A percentile compares a stretch with the other conserved stretches of the same genome.
Evolutionary conservation across 2,329 filamentous ascomycete species (phyloP).

Genomic region (Geoglossum cookeanum): DNA sequence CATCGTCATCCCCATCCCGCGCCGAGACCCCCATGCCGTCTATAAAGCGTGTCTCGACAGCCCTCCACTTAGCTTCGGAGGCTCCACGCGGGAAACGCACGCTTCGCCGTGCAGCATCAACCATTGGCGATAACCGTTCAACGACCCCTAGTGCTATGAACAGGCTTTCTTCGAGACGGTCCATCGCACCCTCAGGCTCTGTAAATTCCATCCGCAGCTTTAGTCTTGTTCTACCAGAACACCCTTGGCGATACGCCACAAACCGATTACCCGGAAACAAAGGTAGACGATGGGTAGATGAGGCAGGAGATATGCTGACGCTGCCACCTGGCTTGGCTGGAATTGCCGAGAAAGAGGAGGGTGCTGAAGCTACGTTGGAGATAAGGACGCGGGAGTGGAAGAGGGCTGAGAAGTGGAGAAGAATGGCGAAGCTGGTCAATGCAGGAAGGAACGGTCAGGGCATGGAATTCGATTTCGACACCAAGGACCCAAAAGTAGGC

Average conservation of each 20-base stretch:
- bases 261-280: conserved; percentile 34
- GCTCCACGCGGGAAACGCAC: conserved; percentile 34
- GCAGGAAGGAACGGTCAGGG: conserved; percentile 28
- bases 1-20: conserved; percentile 15
- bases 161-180: conserved; percentile 23
- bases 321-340: conserved; percentile 32
- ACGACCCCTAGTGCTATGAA: conserved; percentile 20
- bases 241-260: conserved; percentile 28
- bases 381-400: conserved; percentile 39
- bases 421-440: conserved; percentile 36
- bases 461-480: conserved; percentile 62
- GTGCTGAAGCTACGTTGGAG: conserved; percentile 26
- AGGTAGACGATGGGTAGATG: conserved; percentile 34
- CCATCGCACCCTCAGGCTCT: conserved; percentile 21
- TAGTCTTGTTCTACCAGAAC: conserved; percentile 9
- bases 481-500: conserved; percentile 35
- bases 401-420: conserved; percentile 47
- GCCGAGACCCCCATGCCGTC: conserved; percentile 21
- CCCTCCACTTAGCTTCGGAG: conserved; percentile 35
- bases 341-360: conserved; percentile 26
- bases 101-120: conserved; percentile 30
- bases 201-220: neutral
- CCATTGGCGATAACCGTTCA: conserved; percentile 25
- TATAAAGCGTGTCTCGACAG: conserved; percentile 37
- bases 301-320: conserved; percentile 46